Conservation (phyloP, 805 yeast genomes). For the Kodamaea jinghongensis region DNA sequence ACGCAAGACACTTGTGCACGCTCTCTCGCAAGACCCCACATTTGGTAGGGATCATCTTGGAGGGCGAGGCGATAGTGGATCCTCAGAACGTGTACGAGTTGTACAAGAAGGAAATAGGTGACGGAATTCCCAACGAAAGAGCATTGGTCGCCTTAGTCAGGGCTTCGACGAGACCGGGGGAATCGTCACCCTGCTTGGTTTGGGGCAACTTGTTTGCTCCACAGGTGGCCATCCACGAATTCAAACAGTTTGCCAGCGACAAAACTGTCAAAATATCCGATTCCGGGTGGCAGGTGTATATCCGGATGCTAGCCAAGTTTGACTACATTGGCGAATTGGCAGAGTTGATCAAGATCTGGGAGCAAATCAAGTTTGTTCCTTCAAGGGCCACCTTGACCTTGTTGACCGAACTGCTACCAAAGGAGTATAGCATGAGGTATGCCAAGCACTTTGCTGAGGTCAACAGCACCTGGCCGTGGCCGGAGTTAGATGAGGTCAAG, state of each 20-base stretch:
- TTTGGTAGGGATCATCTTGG: slow-evolving; percentile 33
- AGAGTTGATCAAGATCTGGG: slow-evolving; percentile 55
- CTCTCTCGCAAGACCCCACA: slow-evolving; percentile 22
- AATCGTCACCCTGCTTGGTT: slow-evolving; percentile 19
- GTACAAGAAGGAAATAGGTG: slow-evolving; percentile 26
- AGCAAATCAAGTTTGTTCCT: slow-evolving; percentile 44
- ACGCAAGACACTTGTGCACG: slow-evolving; percentile 30
- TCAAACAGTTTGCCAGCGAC: slow-evolving; percentile 39
- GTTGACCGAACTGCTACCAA: slow-evolving; percentile 37
- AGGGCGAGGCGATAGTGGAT: slow-evolving; percentile 32
- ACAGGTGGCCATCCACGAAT: slow-evolving; percentile 59
- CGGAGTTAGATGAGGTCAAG: no score
- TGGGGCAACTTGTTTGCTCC: slow-evolving; percentile 58
- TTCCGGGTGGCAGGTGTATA: slow-evolving; percentile 51
- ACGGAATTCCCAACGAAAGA: slow-evolving; percentile 24
- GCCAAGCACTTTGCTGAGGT: slow-evolving; percentile 32
- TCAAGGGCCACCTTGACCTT: slow-evolving; percentile 35
- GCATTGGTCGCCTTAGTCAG: slow-evolving; percentile 45
- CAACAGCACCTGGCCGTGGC: slow-evolving; percentile 35
- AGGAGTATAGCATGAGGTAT: slow-evolving; percentile 36
- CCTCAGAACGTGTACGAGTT: slow-evolving; percentile 28
- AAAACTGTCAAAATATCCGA: slow-evolving; percentile 41
- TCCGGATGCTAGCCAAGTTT: slow-evolving; percentile 46
- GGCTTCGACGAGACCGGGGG: slow-evolving; percentile 38
- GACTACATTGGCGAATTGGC: slow-evolving; percentile 49